phyloP scores from a whole-genome alignment of 169 alveolate species.

The Eimeria acervulina region DNA sequence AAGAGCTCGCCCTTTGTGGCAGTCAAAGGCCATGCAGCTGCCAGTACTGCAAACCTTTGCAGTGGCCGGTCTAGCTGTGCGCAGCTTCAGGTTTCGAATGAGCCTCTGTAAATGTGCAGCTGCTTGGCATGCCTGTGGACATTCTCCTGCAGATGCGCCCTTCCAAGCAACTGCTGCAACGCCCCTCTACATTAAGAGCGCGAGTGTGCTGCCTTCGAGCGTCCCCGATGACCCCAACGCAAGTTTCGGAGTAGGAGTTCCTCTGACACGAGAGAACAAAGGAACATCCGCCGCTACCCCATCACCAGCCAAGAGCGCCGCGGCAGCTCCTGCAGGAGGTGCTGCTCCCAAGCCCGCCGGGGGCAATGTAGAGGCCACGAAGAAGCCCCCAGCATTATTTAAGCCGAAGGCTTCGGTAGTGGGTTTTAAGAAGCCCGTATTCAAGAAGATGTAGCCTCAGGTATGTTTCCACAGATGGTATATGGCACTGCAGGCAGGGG shows the following conservation, averaged over 20 bases:
- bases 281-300: conserved; percentile 17
- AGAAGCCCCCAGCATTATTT: conserved; percentile 23
- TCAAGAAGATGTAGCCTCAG: conserved; percentile 40
- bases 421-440: conserved; percentile 66
- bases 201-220: conserved; percentile 32
- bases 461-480: neutral
- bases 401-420: neutral
- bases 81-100: neutral
- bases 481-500: neutral
- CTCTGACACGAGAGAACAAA: conserved; percentile 8
- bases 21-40: neutral
- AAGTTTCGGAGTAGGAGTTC: conserved; percentile 42
- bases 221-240: conserved; percentile 67
- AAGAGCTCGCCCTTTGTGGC: neutral
- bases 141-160: conserved; percentile 61
- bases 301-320: neutral
- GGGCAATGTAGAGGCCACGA: conserved; percentile 26
- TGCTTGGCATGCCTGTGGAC: neutral
- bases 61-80: neutral
- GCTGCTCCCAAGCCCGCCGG: conserved; percentile 21
- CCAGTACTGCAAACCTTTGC: neutral
- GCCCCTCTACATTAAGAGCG: conserved; percentile 71
- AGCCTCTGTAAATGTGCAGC: neutral
- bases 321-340: conserved; percentile 39
- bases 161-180: conserved; percentile 81